phyloP scores from a whole-genome alignment of 768 basidiomycete species.

The Crucibulum laeve region DNA sequence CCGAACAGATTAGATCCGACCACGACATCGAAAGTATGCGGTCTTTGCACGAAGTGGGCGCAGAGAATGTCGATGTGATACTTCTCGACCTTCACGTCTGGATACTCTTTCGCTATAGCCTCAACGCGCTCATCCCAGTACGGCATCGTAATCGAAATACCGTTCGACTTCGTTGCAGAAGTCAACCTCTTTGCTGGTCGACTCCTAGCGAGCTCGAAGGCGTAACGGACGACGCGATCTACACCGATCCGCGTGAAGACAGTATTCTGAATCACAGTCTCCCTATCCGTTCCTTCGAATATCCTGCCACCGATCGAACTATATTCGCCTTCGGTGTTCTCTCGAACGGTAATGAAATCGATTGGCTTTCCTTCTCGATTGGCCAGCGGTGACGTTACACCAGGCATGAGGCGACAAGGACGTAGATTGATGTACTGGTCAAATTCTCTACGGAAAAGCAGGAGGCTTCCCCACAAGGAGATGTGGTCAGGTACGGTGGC shows the following conservation, averaged over 20 bases:
- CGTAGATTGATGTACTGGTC: slow-evolving; percentile 48
- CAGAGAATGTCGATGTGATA: slow-evolving; percentile 51
- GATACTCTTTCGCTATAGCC: slow-evolving; percentile 46
- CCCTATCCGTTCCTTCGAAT: slow-evolving; percentile 34
- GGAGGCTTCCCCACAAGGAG: slow-evolving; percentile 48
- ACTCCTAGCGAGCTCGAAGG: slow-evolving; percentile 46
- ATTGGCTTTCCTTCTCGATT: slow-evolving; percentile 35
- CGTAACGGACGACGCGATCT: slow-evolving; percentile 45
- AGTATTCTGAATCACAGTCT: slow-evolving; percentile 39
- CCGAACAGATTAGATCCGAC: slow-evolving; percentile 53
- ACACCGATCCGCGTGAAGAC: slow-evolving; percentile 48
- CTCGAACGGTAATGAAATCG: slow-evolving; percentile 51
- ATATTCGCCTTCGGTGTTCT: slow-evolving; percentile 57
- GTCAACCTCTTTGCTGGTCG: slow-evolving; percentile 47
- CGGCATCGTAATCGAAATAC: slow-evolving; percentile 43
- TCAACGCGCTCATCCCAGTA: slow-evolving; percentile 45
- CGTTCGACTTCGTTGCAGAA: slow-evolving; percentile 50
- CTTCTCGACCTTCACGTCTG: slow-evolving; percentile 43
- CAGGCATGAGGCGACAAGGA: slow-evolving; percentile 44
- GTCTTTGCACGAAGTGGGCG: slow-evolving; percentile 39
- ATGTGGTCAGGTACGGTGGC: slow-evolving; percentile 51
- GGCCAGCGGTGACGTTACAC: slow-evolving; percentile 42
- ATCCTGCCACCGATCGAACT: slow-evolving; percentile 42
- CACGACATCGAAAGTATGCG: slow-evolving; percentile 50
- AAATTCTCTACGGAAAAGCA: slow-evolving; percentile 47